Conservation (phyloP, 2,329 filamentous ascomycete genomes). For the Hymenoscyphus repandus region DNA sequence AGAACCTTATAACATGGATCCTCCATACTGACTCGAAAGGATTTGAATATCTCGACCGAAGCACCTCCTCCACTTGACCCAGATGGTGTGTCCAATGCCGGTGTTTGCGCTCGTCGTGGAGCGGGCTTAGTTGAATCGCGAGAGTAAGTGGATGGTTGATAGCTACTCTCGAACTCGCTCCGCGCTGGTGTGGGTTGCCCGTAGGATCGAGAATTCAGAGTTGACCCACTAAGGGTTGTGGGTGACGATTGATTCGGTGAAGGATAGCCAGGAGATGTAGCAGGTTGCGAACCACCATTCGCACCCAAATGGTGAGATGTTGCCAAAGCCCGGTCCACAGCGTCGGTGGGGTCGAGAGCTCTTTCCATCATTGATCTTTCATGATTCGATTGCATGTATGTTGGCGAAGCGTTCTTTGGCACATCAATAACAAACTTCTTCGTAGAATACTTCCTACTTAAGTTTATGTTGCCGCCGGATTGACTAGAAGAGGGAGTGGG, state of each 20-base stretch:
- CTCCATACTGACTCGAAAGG: constrained; percentile 95
- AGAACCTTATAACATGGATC: constrained; percentile 97
- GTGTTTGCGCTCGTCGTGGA: constrained; percentile 52
- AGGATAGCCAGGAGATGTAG: constrained; percentile 50
- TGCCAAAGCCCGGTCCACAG: constrained; percentile 60
- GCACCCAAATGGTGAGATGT: constrained; percentile 66
- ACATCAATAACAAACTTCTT: constrained; percentile 68
- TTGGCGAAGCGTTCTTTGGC: constrained; percentile 73
- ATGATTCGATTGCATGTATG: constrained; percentile 63
- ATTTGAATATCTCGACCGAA: constrained; percentile 95
- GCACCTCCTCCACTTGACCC: constrained; percentile 41
- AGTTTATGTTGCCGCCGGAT: constrained; percentile 40
- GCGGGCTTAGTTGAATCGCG: constrained; percentile 30
- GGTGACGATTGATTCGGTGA: constrained; percentile 67
- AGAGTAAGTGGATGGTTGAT: constrained; percentile 26
- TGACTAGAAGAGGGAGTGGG: constrained; percentile 49
- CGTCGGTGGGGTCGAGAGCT: constrained; percentile 62
- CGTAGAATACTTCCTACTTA: constrained; percentile 70
- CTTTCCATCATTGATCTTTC: constrained; percentile 60
- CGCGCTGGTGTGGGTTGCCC: constrained; percentile 50
- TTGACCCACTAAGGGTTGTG: constrained; percentile 38
- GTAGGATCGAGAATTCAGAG: constrained; percentile 55
- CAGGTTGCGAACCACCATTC: constrained; percentile 55
- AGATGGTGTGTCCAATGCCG: constrained; percentile 54
- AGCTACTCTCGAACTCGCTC: constrained; percentile 47